Evolutionary conservation across 1,139 yeast genomes (phyloP), one percentile per base, ranked within the genome.

Genomic region (Diutina rugosa): DNA sequence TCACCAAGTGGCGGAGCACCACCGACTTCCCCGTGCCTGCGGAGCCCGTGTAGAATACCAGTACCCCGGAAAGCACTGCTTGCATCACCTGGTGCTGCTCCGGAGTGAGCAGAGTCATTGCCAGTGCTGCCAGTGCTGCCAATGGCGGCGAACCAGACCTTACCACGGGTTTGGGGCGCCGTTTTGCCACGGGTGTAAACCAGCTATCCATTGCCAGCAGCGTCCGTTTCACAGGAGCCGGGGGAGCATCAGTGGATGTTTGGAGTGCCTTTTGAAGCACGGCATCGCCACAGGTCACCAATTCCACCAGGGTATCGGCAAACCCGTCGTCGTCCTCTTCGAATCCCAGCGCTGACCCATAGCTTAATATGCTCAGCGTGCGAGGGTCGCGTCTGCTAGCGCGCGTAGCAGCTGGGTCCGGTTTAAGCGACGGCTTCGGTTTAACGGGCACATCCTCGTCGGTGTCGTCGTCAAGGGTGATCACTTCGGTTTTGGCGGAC

Each of bases 1-100:
- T 65, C 26, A 90, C 87, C 45, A 90, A 71, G 49, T 80, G 79
- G 55, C 79, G 73, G 56, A 90, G 71, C 10, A 90, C 79, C 21
- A 84, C 85, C 3, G 97, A 90, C 67, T 87, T 87, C 70, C 95
- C 95, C 1, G 95, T 87, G 69, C 95, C 95, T 0, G 95, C 95
- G 63, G 87, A 80, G 57, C 95, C 95, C 0, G 93, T 86, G 65
- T 82, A 87, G 63, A 87, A 87, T 0, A 86, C 59, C 56, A 55
- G 61, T 16, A 59, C 58, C 7, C 55, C 55, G 9, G 6, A 9
- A 18, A 41, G 12, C 41, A 52, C 55, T 26, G n/a, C 30, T 16
- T 29, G 26, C 9, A 52, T 14, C 35, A 76, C 72, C 57, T 68
- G 65, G 58, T 74, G 74, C 61, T 77, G 80, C 59, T 77, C 79